Evolutionary conservation across 1,284 basidiomycete species (phyloP), one percentile per base, ranked within the genome.

Genomic region (Leucoagaricus sp.): DNA sequence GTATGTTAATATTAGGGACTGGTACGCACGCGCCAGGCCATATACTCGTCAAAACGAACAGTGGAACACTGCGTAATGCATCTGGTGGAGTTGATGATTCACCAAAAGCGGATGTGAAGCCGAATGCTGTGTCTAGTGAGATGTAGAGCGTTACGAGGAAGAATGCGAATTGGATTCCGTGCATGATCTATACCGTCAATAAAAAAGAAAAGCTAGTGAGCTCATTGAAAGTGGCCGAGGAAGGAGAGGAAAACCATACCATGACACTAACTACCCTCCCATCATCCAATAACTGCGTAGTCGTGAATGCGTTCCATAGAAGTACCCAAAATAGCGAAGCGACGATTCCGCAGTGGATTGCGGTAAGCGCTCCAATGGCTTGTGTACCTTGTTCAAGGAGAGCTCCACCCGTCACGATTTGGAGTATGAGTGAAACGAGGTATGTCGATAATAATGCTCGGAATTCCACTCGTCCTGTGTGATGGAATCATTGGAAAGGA

Each of bases 381-480:
- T 40, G 47, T 19, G 55, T 57, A n/a, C 55, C 55, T n/a, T 57
- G 55, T 17, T 57, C 55, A 31, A 57, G 38, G 12, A 57, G 33
- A 4, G 55, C 55, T 41, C 55, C 55, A 19, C 34, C 42, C 3
- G 55, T 51, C 17, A 57, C 19, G 26, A 57, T 5, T 34, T 57
- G 55, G 10, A 57, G 17, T 23, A 51, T 6, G 19, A 57, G 44
- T 46, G 55, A 51, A 19, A 50, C 19, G 19, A 57, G 26, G 31
- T 57, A 57, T 19, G 49, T 57, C 31, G 46, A 34, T 12, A 57
- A 34, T 15, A 57, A 25, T 5, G 36, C 49, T 10, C 55, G 55
- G 28, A 57, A 52, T 28, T 57, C 55, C 41, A 46, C 55, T 19
- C 55, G 49, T 23, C 55, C 55, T 57, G n/a, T n/a, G n/a, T n/a